Conservation (phyloP, 345 rosid species). For the Eucalyptus paniculata region DNA sequence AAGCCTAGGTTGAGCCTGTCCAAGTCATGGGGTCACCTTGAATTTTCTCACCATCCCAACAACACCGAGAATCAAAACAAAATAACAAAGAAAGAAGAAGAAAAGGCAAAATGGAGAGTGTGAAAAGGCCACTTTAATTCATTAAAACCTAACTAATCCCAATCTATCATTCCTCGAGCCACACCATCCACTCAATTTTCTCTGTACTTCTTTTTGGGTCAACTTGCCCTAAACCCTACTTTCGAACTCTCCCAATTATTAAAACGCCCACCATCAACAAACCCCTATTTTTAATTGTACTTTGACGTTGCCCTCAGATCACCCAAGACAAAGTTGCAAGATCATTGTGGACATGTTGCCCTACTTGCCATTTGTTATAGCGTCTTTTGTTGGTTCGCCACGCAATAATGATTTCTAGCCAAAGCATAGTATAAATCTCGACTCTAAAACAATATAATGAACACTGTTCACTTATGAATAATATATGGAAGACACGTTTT, state of each 20-base stretch:
- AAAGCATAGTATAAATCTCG: background rate
- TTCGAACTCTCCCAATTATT: background rate
- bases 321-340: slow-evolving; percentile 12
- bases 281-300: background rate
- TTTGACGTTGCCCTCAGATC: slow-evolving; percentile 1
- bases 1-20: background rate
- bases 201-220: slow-evolving; percentile 11
- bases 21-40: background rate
- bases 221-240: slow-evolving; percentile 16
- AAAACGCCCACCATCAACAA: background rate
- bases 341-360: slow-evolving; percentile 22
- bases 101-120: background rate
- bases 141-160: background rate
- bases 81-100: background rate
- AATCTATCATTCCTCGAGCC: slow-evolving; percentile 58
- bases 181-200: slow-evolving; percentile 1
- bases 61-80: background rate
- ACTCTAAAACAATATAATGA: background rate
- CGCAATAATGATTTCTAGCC: background rate
- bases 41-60: background rate
- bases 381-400: slow-evolving; percentile 1
- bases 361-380: slow-evolving; percentile 1
- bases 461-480: background rate
- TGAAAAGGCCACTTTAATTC: background rate
- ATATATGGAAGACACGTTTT: background rate